These are phyloP conservation scores for Pseudodiploospora longispora DNA, from an alignment of 2,329 filamentous ascomycete species.

Conservation along the genomic window DNA sequence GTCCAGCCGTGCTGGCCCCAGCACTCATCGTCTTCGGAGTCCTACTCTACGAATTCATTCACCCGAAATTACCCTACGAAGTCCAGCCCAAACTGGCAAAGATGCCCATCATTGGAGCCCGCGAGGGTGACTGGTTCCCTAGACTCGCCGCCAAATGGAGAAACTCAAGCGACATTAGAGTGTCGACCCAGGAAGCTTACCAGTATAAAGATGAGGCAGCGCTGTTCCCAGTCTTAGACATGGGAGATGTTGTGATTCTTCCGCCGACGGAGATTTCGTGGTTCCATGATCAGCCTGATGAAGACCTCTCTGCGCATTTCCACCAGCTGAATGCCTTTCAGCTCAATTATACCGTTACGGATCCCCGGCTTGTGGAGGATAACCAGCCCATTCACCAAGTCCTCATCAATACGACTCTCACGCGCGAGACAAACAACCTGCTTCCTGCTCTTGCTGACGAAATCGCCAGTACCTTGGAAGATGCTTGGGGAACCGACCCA, in stretches of 20 bases:
- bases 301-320: conserved; percentile 1
- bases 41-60: neutral
- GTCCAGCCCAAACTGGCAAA: conserved; percentile 1
- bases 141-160: conserved; percentile 2
- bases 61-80: neutral
- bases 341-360: conserved; percentile 4
- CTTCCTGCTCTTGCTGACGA: neutral
- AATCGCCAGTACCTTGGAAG: neutral
- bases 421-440: conserved; percentile 2
- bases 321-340: conserved; percentile 2
- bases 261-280: conserved; percentile 1
- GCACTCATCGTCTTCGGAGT: neutral
- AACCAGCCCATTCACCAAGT: conserved; percentile 2
- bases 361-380: neutral
- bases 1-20: conserved; percentile 3
- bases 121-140: conserved; percentile 2
- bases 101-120: conserved; percentile 1
- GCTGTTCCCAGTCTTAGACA: neutral
- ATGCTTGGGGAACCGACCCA: conserved; percentile 1
- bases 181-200: neutral
- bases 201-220: conserved; percentile 1
- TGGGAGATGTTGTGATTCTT: conserved; percentile 1
- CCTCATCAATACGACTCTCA: conserved; percentile 1
- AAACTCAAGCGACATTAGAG: conserved; percentile 1
- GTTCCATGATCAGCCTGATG: conserved; percentile 3